A percentile compares a stretch with the other conserved stretches of the same genome.
These are phyloP conservation scores for Cyclaneusma minus DNA, from an alignment of 2,329 filamentous ascomycete species.

Conservation along the genomic window DNA sequence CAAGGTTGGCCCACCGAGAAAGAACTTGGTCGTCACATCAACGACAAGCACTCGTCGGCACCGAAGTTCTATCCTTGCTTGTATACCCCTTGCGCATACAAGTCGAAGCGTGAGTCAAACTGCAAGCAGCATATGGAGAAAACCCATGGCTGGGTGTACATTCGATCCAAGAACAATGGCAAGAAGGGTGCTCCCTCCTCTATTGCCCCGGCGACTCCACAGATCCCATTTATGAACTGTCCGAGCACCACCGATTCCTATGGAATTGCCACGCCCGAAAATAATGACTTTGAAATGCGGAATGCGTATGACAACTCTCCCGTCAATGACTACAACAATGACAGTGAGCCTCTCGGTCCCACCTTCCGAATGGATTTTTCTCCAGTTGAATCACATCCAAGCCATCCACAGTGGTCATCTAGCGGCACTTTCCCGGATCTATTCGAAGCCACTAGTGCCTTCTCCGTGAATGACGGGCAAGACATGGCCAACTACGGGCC, in stretches of 20 bases:
- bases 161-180: conserved; percentile 84
- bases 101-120: conserved; percentile 90
- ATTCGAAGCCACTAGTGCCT: too few species aligned
- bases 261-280: conserved; percentile 12
- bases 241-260: conserved; percentile 39
- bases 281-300: conserved; percentile 10
- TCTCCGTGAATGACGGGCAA: too few species aligned
- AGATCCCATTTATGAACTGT: conserved; percentile 35
- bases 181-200: conserved; percentile 34
- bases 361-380: too few species aligned
- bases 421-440: too few species aligned
- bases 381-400: too few species aligned
- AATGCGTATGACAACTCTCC: conserved; percentile 5
- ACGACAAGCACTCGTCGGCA: conserved; percentile 79
- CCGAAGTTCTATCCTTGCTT: conserved; percentile 74
- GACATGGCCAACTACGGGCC: too few species aligned
- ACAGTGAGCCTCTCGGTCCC: conserved; percentile 10
- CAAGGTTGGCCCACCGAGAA: conserved; percentile 96
- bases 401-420: too few species aligned
- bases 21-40: conserved; percentile 88
- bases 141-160: conserved; percentile 78
- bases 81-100: conserved; percentile 70
- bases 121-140: conserved; percentile 99
- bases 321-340: conserved; percentile 13
- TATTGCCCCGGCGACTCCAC: conserved; percentile 38